These are phyloP conservation scores for Penicillium sclerotiorum DNA, from an alignment of 2,329 filamentous ascomycete species.

Conservation along the genomic window DNA sequence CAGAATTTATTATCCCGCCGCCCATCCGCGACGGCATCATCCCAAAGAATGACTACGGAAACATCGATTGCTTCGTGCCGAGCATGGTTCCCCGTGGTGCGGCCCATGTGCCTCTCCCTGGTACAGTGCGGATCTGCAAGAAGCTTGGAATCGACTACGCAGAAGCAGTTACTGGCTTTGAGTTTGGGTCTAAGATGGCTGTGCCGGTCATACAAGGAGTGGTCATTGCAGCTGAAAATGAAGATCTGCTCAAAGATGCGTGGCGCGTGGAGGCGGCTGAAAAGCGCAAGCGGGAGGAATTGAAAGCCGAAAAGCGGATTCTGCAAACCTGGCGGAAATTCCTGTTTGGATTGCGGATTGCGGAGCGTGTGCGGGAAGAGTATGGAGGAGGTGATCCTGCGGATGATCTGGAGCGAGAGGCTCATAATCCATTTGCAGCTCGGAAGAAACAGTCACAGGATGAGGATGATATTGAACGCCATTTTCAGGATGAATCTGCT, in stretches of 20 bases:
- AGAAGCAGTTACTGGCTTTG: slow-evolving; percentile 93
- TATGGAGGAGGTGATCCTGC: slow-evolving; percentile 62
- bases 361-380: slow-evolving; percentile 73
- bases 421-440: slow-evolving; percentile 40
- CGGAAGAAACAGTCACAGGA: slow-evolving; percentile 14
- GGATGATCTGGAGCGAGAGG: slow-evolving; percentile 33
- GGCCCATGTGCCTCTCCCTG: slow-evolving; percentile 77
- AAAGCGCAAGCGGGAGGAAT: slow-evolving; percentile 74
- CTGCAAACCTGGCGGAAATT: slow-evolving; percentile 84
- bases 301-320: slow-evolving; percentile 74
- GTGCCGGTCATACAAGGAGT: slow-evolving; percentile 90
- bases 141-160: slow-evolving; percentile 84
- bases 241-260: slow-evolving; percentile 72
- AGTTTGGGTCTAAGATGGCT: slow-evolving; percentile 92
- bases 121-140: slow-evolving; percentile 78
- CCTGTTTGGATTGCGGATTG: slow-evolving; percentile 79
- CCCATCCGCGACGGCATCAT: slow-evolving; percentile 84
- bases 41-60: slow-evolving; percentile 92
- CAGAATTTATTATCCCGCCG: slow-evolving; percentile 90
- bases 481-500: slow-evolving; percentile 13
- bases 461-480: slow-evolving; percentile 15
- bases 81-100: slow-evolving; percentile 90
- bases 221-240: slow-evolving; percentile 80
- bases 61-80: slow-evolving; percentile 92
- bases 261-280: slow-evolving; percentile 78